Evolutionary conservation across 257 asterid genomes (phyloP), one percentile per base, ranked within the genome.

Genomic region (Solanum appendiculatum): DNA sequence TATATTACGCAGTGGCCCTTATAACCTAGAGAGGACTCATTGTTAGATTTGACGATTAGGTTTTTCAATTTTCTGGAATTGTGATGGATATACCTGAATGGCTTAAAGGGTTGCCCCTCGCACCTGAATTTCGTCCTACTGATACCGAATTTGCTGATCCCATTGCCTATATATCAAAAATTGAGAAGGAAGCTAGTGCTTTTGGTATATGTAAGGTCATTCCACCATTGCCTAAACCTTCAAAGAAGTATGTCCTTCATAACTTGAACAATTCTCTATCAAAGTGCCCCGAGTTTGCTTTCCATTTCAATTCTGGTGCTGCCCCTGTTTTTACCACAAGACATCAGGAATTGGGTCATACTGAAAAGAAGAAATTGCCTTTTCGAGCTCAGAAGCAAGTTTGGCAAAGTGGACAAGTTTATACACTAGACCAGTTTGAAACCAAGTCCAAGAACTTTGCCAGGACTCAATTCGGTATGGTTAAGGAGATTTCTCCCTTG

Each of bases 71-170:
- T 80, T 85, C 74, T 88, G 46, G 91, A 86, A 73, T 85, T 89
- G 86, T 87, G 87, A 96, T 93, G 91, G 94, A 92, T 44, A 88
- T 96, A 86, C 97, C 98, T 69, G 91, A 93, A 85, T 97, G 99
- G 99, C 98, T 97, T 73, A 94, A 96, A 84, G 92, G 88, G 88
- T 86, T 97, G 93, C 98, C 99, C 29, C 84, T 93, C 92, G 99
- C 99, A 64, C 99, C 99, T n/a, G 99, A 96, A 92, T 97, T 95
- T 88, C 94, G 92, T 75, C 99, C 99, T 0, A 96, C 99, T 0
- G 99, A 96, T 82, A 96, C 99, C 3, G 99, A 97, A 91, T 97
- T 97, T 16, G 98, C 99, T 1, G 99, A 97, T 93, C 99, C 99
- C 23, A 95, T 97, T 89, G 99, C 99, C 56, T 97, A 97, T 77